phyloP scores from a whole-genome alignment of 2,329 filamentous ascomycete species.

The Fusarium nodosum region DNA sequence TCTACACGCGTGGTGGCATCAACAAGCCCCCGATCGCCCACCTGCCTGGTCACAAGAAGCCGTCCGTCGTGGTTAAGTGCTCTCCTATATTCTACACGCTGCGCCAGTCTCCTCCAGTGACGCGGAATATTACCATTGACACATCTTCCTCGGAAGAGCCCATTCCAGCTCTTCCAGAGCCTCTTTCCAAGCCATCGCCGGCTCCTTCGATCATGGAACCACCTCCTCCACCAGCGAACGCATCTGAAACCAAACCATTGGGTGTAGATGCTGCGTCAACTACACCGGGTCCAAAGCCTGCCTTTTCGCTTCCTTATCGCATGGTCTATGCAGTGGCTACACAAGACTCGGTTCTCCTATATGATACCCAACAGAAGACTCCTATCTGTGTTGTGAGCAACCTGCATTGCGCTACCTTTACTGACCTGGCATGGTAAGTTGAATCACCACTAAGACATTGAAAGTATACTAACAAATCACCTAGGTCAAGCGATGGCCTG shows the following conservation, averaged over 20 bases:
- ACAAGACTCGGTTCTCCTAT: conserved; percentile 93
- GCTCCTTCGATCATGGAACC: conserved; percentile 82
- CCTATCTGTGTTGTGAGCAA: conserved; percentile 97
- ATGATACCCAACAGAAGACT: conserved; percentile 96
- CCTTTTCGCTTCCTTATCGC: conserved; percentile 89
- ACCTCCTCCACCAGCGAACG: conserved; percentile 71
- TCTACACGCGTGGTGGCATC: conserved; percentile 95
- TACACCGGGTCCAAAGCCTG: conserved; percentile 72
- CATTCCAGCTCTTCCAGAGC: conserved; percentile 86
- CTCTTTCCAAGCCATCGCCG: conserved; percentile 74
- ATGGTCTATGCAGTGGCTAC: conserved; percentile 98
- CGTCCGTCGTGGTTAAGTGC: conserved; percentile 94
- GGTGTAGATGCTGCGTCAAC: conserved; percentile 61
- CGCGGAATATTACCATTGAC: conserved; percentile 93
- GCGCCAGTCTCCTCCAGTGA: conserved; percentile 75
- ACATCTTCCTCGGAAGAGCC: conserved; percentile 89
- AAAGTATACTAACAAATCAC: conserved; percentile 49
- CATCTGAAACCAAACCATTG: conserved; percentile 66
- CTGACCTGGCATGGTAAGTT: conserved; percentile 90
- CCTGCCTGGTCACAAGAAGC: conserved; percentile 97
- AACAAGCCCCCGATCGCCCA: conserved; percentile 97
- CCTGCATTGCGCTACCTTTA: conserved; percentile 96
- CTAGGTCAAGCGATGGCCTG: conserved; percentile 64
- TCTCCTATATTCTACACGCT: conserved; percentile 91
- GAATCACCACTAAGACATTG: neutral